Base-by-base conservation (phyloP, 805 yeast species). In the Yueomyces sp. region DNA sequence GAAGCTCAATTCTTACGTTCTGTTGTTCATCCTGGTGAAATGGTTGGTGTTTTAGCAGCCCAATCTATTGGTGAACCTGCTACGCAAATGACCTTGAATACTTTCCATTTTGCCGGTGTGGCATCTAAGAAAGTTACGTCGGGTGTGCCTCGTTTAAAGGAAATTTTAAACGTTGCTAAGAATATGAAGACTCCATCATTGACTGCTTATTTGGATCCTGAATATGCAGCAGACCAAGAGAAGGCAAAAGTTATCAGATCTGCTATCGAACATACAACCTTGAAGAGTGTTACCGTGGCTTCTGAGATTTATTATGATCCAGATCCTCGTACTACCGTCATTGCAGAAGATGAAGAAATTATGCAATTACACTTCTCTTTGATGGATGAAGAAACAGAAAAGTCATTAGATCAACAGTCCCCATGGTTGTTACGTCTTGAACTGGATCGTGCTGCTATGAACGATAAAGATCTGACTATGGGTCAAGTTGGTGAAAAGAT, bases 171-270 rank as follows among this genome's bases (percentile, higher is more conserved):
- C 63, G 98, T 92, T 51, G 99, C 99, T 8, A 92, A 92, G 70
- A 90, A 85, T 57, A 88, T 92, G 73, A 92, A 90, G 68, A 92
- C 99, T n/a, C 99, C 99, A n/a, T 94, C 96, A 11, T 72, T 90
- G 60, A 87, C 96, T 7, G 95, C 90, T n/a, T 92, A 88, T 62
- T 69, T 92, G 62, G 73, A 85, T 40, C 79, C 80, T 4, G 90
- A 78, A 37, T 73, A 80, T 49, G 88, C 95, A 4, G 73, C 76
- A 40, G 95, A 92, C 55, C 90, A 88, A 64, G 96, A 88, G 62
- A 79, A 73, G 65, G 97, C 99, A 8, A 92, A 92, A 70, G 80
- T 81, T 39, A 85, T 92, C 39, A 96, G 94, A 69, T 85, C 96
- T 47, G 94, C 96, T 0, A 90, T 92, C 58, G 97, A 92, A 63